Evolutionary conservation across 768 basidiomycete species (phyloP), one percentile per base, ranked within the genome.

Genomic region (Tricholoma sp.): DNA sequence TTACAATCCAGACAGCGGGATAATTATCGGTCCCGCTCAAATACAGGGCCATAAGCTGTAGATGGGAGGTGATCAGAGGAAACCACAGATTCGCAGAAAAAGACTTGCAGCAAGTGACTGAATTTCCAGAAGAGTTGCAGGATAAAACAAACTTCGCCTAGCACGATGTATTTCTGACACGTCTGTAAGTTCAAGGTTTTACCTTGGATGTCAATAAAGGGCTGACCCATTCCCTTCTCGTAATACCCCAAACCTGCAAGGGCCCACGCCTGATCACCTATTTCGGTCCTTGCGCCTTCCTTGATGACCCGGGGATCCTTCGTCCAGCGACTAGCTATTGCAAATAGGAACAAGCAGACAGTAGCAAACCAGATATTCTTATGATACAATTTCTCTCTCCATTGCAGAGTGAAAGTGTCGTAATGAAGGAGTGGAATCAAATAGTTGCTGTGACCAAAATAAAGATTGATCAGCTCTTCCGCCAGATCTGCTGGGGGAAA

Each of bases 401-500:
- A 85, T 47, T 86, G 82, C 14, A 76, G 76, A 35, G 83, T 74
- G 64, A 94, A 93, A 0, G 85, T 84, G 5, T 83, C 83, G 19
- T 78, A 79, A 65, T 93, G 89, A 27, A 94, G 73, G 18, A 94
- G 70, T 7, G 90, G 89, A 55, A 83, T 76, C 34, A 81, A 74
- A 27, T 67, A 64, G 64, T 92, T 88, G 51, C 78, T 69, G 57
- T 84, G 75, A 2, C 71, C 61, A 63, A 96, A 96, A 67, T 83
- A 94, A 27, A 86, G 72, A 37, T 82, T 72, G 61, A 94, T 81
- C 29, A 97, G 76, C 16, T 62, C 66, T 27, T 70, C 64, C 7
- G 79, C 79, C 16, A 93, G 80, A 57, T 87, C 85, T 14, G 70
- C 64, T 0, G 89, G 82, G 37, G 91, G 93, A 50, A 89, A 85